Conservation (phyloP, 108 stramenopile species). For the Cyclotella choctawhatcheeana region DNA sequence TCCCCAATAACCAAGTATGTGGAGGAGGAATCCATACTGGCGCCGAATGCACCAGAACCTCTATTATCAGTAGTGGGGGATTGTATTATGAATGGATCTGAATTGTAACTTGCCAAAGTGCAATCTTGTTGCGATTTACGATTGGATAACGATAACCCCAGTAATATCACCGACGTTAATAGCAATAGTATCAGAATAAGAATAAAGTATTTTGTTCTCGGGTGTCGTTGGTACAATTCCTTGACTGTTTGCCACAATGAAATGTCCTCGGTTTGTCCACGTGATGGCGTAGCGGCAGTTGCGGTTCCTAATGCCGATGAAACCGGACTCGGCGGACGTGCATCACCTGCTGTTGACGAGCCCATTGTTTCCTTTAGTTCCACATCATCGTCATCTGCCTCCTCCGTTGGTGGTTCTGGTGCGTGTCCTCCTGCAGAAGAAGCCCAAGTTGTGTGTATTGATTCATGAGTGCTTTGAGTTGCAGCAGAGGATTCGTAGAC, state of each 20-base stretch:
- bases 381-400: not conserved
- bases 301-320: not conserved
- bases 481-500: not conserved
- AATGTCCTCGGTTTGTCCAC: slow-evolving; percentile 12
- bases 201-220: slow-evolving; percentile 20
- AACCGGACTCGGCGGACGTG: not conserved
- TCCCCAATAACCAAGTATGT: slow-evolving; percentile 29
- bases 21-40: slow-evolving; percentile 28
- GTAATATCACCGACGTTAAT: slow-evolving; percentile 8
- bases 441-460: not conserved
- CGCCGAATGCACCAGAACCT: slow-evolving; percentile 20
- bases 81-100: slow-evolving; percentile 15
- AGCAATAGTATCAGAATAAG: slow-evolving; percentile 19
- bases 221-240: slow-evolving; percentile 23
- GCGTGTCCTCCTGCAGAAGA: not conserved
- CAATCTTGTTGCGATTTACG: slow-evolving; percentile 18
- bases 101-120: slow-evolving; percentile 1
- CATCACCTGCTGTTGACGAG: not conserved
- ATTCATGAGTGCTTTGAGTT: not conserved
- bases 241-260: slow-evolving; percentile 37
- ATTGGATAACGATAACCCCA: slow-evolving; percentile 20
- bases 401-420: not conserved
- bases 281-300: not conserved
- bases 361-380: slow-evolving; percentile 1
- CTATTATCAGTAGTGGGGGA: slow-evolving; percentile 3